Percentiles rank a stretch among this genome's conserved stretches.
Evolutionary conservation across 208 protist species (phyloP).

Genomic region (Vickermania spadyakhi): DNA sequence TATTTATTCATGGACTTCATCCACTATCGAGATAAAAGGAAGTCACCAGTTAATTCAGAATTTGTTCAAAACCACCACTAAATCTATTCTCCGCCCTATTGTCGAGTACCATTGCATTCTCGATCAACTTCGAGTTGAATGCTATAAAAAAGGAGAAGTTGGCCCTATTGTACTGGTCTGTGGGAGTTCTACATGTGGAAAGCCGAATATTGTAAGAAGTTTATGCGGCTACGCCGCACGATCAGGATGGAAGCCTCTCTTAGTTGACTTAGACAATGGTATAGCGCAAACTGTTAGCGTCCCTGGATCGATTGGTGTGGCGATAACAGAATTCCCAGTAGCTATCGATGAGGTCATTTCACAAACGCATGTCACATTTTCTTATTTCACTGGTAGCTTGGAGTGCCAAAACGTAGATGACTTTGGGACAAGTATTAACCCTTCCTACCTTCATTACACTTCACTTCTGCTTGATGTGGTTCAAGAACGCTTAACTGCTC

Average conservation of each 20-base stretch:
- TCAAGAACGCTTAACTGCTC: conserved; percentile 27
- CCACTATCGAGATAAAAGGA: conserved; percentile 50
- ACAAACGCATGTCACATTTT: conserved; percentile 35
- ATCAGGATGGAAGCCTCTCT: conserved; percentile 58
- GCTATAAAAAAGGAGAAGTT: conserved; percentile 23
- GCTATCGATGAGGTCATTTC: conserved; percentile 51
- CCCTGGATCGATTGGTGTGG: conserved; percentile 53
- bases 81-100: conserved; percentile 44
- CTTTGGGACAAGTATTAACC: conserved; percentile 32
- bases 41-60: conserved; percentile 42
- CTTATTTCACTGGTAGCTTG: conserved; percentile 69
- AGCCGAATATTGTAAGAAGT: conserved; percentile 33
- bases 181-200: conserved; percentile 34
- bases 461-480: conserved; percentile 26
- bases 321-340: conserved; percentile 63
- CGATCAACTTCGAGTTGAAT: conserved; percentile 31
- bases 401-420: conserved; percentile 29
- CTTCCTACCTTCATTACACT: conserved; percentile 56
- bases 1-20: conserved; percentile 56
- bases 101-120: conserved; percentile 78
- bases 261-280: conserved; percentile 67
- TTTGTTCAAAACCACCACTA: conserved; percentile 33
- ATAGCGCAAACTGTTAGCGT: conserved; percentile 36
- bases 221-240: conserved; percentile 72
- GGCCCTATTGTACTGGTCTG: conserved; percentile 69